Conservation (phyloP, 179 eudicot genomes). For the Nepenthes alata region DNA sequence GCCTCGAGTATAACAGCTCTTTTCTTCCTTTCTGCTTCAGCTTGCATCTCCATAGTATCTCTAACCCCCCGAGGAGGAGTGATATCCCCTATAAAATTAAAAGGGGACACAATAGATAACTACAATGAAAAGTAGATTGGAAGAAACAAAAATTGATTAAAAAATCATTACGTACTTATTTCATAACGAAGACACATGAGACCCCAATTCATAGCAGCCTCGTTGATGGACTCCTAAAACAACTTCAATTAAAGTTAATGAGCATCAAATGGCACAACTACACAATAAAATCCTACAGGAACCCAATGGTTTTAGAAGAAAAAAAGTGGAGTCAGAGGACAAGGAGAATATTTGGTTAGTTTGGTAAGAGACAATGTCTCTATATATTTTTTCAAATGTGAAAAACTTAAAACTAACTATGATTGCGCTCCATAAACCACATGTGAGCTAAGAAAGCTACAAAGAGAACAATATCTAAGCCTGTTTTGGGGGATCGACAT, state of each 20-base stretch:
- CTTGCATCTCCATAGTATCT: conserved; percentile 94
- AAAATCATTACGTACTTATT: conserved; percentile 37
- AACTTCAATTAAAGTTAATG: conserved; percentile 1
- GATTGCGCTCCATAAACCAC: no score
- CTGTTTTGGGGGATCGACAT: no score
- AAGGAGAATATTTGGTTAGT: no score
- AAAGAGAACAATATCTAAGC: no score
- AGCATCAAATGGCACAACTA: no score
- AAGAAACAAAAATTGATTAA: neutral
- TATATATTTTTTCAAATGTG: no score
- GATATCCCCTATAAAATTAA: conserved; percentile 57
- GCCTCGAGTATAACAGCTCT: conserved; percentile 87
- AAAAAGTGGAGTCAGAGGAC: no score
- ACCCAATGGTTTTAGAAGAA: no score
- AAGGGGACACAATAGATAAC: neutral
- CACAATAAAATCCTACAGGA: no score
- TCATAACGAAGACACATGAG: conserved; percentile 85
- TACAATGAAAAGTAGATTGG: neutral
- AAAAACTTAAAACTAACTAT: no score
- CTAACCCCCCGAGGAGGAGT: conserved; percentile 80
- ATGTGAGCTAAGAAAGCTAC: no score
- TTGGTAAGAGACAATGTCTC: no score
- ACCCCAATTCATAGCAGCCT: conserved; percentile 84
- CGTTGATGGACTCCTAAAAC: conserved; percentile 62
- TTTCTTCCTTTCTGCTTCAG: conserved; percentile 82